phyloP scores from a whole-genome alignment of 140 eudicot species.

The Bidens hawaiensis region DNA sequence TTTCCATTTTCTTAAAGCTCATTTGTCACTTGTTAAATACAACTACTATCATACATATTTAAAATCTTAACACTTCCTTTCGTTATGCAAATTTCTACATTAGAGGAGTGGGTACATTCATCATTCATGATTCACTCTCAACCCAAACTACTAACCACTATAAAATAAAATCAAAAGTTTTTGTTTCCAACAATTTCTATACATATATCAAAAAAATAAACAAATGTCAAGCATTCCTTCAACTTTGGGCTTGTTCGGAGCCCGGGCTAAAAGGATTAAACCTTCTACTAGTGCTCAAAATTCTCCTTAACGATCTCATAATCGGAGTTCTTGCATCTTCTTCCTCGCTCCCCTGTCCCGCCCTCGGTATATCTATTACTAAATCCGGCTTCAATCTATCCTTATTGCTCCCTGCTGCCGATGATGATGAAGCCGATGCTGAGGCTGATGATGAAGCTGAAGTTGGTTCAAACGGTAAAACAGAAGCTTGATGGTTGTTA shows the following conservation, averaged over 20 bases:
- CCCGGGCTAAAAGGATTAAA: constrained; percentile 54
- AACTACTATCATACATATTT: too few species aligned
- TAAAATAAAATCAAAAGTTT: too few species aligned
- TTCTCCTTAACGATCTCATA: constrained; percentile 71
- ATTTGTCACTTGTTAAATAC: too few species aligned
- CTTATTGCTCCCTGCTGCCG: constrained; percentile 22
- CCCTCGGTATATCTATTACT: constrained; percentile 61
- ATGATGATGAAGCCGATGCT: too few species aligned
- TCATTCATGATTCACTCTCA: too few species aligned
- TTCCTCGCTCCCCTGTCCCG: constrained; percentile 2
- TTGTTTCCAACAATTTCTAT: too few species aligned
- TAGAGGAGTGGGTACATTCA: too few species aligned
- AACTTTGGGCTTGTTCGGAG: constrained; percentile 4
- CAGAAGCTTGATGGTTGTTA: constrained; percentile 13
- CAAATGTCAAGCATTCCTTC: background rate
- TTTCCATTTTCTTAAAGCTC: too few species aligned
- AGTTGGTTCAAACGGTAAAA: constrained; percentile 1
- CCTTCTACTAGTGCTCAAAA: constrained; percentile 62
- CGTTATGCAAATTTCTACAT: too few species aligned
- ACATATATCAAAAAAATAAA: too few species aligned
- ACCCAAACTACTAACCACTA: too few species aligned
- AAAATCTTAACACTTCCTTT: too few species aligned
- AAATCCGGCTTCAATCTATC: constrained; percentile 30
- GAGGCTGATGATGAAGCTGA: constrained; percentile 22
- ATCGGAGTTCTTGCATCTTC: constrained; percentile 40